Evolutionary conservation across 305 asterid genomes (phyloP).

Genomic region (Stenogyne calaminthoides): DNA sequence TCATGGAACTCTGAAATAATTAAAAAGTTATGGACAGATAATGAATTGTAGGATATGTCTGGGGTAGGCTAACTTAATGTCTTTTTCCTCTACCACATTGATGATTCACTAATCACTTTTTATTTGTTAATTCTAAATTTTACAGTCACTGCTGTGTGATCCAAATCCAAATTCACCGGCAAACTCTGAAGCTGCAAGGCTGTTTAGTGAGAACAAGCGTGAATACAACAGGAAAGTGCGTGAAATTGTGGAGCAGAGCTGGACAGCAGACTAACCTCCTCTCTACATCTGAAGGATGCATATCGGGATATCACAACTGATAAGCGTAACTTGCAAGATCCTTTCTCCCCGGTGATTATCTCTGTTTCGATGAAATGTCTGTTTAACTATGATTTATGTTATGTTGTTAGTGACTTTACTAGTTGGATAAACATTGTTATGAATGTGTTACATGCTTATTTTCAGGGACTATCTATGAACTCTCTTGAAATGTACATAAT

Average conservation of each 20-base stretch:
- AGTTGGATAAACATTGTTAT: conserved; percentile 31
- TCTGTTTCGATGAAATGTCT: conserved; percentile 30
- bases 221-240: conserved; percentile 80
- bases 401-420: conserved; percentile 23
- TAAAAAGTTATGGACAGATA: neutral
- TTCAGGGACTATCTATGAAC: conserved; percentile 32
- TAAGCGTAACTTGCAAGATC: conserved; percentile 30
- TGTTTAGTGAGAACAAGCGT: conserved; percentile 80
- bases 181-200: conserved; percentile 80
- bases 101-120: neutral
- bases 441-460: conserved; percentile 34
- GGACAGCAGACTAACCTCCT: conserved; percentile 67
- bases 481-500: conserved; percentile 42
- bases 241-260: conserved; percentile 80
- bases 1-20: neutral
- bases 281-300: conserved; percentile 6
- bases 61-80: no score
- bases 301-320: conserved; percentile 23
- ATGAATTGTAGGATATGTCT: no score
- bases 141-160: conserved; percentile 72
- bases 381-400: conserved; percentile 23
- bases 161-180: conserved; percentile 87
- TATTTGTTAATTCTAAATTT: neutral
- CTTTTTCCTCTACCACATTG: no score
- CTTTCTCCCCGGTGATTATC: conserved; percentile 40